phyloP scores from a whole-genome alignment of 108 stramenopile genomes.

The Nitzschia palea region DNA sequence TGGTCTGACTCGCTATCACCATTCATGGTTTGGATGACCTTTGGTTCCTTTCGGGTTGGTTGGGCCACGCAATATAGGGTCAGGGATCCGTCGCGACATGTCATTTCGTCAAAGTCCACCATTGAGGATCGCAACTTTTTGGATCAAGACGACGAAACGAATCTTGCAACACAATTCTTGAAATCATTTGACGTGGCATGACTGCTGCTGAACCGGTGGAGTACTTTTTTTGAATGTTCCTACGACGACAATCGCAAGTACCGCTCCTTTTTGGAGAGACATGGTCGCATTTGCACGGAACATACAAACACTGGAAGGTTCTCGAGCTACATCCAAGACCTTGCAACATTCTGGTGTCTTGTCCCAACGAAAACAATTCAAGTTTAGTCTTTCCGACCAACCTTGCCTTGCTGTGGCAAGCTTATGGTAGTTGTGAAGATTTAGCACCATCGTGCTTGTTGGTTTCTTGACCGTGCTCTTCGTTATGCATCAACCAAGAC shows the following conservation, averaged over 20 bases:
- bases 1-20: not conserved
- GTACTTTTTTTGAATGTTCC: not conserved
- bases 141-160: not conserved
- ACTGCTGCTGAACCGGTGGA: not conserved
- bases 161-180: not conserved
- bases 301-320: slow-evolving; percentile 20
- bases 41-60: not conserved
- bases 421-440: too few relatives aligned
- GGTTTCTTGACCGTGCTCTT: too few relatives aligned
- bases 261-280: slow-evolving; percentile 28
- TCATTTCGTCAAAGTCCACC: not conserved
- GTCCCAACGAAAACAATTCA: not conserved
- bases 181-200: not conserved
- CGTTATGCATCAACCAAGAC: too few relatives aligned
- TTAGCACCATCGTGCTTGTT: too few relatives aligned
- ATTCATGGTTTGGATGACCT: not conserved
- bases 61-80: not conserved
- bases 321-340: not conserved
- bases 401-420: too few relatives aligned
- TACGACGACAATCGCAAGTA: not conserved
- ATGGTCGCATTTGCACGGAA: slow-evolving; percentile 29
- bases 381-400: not conserved
- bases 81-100: not conserved
- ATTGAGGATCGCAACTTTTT: not conserved
- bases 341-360: not conserved